Percentiles rank a stretch among this genome's conserved stretches.
phyloP scores from a whole-genome alignment of 1,284 basidiomycete genomes.

The Tilletia caries region DNA sequence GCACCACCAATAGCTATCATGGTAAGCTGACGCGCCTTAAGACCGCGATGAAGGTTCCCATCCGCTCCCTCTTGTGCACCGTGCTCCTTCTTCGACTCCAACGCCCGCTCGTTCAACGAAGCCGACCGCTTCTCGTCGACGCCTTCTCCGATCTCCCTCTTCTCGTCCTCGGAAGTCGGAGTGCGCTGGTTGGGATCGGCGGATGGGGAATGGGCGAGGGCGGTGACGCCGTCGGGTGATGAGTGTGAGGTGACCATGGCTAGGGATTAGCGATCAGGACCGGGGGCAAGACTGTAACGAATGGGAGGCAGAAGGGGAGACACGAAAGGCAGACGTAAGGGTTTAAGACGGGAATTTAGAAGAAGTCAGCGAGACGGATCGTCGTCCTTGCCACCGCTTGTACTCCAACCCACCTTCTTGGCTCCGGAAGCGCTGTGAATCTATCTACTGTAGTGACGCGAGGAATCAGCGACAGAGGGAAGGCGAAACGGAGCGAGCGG shows the following conservation, averaged over 20 bases:
- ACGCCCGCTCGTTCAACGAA: neutral
- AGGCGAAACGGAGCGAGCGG: no score
- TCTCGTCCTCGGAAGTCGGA: neutral
- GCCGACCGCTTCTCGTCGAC: neutral
- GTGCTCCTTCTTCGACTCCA: neutral
- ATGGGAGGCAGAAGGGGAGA: no score
- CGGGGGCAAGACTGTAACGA: no score
- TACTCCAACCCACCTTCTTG: no score
- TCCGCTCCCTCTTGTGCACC: constrained; percentile 22
- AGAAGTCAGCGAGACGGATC: no score
- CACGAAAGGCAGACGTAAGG: no score
- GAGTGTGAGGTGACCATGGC: neutral
- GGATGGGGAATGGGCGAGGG: neutral
- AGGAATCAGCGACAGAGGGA: no score
- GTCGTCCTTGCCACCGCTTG: no score
- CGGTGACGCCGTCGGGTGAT: neutral
- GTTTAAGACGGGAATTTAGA: no score
- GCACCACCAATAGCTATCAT: constrained; percentile 60
- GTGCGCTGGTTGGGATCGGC: neutral
- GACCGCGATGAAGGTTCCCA: constrained; percentile 48
- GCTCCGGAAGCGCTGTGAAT: no score
- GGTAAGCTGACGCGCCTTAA: constrained; percentile 62
- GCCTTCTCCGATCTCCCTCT: neutral
- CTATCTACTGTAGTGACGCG: no score
- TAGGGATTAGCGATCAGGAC: no score